These are phyloP conservation scores for Tetrahymena thermophila DNA, from an alignment of 73 alveolate genomes.

Conservation along the genomic window DNA sequence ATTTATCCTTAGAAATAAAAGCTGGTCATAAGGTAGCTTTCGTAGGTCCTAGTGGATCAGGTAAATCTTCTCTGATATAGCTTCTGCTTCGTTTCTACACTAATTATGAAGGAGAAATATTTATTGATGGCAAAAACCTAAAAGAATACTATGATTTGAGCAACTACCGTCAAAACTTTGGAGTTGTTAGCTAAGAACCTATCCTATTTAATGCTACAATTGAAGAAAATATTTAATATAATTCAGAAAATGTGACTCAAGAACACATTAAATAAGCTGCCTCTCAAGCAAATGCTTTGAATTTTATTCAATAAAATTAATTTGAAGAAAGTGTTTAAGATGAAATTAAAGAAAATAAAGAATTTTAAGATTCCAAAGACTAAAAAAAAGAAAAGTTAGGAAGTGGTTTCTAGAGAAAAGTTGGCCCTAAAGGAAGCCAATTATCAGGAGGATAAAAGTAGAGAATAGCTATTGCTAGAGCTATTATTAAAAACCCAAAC, in stretches of 20 bases:
- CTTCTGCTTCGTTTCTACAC: slow-evolving; percentile 75
- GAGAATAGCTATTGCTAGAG: slow-evolving; percentile 88
- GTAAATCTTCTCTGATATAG: slow-evolving; percentile 67
- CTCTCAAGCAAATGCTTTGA: slow-evolving; percentile 42
- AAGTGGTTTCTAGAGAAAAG: slow-evolving; percentile 19
- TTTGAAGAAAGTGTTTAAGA: neutral
- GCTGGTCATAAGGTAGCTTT: slow-evolving; percentile 71
- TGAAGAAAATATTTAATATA: slow-evolving; percentile 53
- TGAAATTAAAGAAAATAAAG: neutral
- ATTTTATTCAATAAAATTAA: slow-evolving; percentile 40
- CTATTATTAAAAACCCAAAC: slow-evolving; percentile 60
- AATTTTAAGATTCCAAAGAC: neutral
- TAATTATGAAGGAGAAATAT: slow-evolving; percentile 56
- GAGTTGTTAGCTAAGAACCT: slow-evolving; percentile 78
- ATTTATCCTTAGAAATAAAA: slow-evolving; percentile 43
- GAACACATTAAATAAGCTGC: slow-evolving; percentile 63
- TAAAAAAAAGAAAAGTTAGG: slow-evolving; percentile 10
- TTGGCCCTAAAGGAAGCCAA: slow-evolving; percentile 42
- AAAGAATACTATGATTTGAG: slow-evolving; percentile 47
- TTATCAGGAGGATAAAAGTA: slow-evolving; percentile 90
- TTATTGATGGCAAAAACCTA: slow-evolving; percentile 60
- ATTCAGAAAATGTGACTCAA: slow-evolving; percentile 51
- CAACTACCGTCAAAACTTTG: slow-evolving; percentile 54
- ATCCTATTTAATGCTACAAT: slow-evolving; percentile 64
- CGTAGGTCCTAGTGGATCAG: slow-evolving; percentile 78